Base-by-base conservation (phyloP, 2,329 filamentous ascomycete genomes). In the Immersiporthe knoxdaviesiana region DNA sequence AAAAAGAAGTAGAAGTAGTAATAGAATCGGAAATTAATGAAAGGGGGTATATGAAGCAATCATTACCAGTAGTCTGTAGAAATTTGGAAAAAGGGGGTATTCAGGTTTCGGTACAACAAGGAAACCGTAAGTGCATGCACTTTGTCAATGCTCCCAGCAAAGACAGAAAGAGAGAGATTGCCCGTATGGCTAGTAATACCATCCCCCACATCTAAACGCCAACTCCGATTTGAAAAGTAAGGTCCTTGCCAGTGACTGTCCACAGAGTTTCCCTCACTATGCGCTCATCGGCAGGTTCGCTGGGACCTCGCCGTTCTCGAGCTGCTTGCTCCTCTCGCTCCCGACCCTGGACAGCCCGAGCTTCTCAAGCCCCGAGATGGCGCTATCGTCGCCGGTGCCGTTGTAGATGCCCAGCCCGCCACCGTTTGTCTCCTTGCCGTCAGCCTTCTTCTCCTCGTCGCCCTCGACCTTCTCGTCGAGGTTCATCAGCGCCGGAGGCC, bases 401-500 rank as follows among this genome's bases (percentile, higher is more conserved):
- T 63, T 67, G 27, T 58, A 71, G 63, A 80, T 81, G n/a, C 73
- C 72, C 30, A 84, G 81, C 1, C 82, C 82, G n/a, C 83, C 76
- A 14, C 81, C 79, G 47, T 82, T 80, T n/a, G 52, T 27, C 21
- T 50, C 35, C 35, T 70, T 68, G 44, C 7, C 50, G 4, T 74
- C 61, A 3, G 72, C 72, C 41, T 70, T 71, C 62, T 65, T 67
- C n/a, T 60, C 59, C 58, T 74, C 73, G 16, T 75, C 72, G 24
- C 61, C 68, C 44, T 79, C 77, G 10, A 78, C 73, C 75, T 78
- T 80, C 72, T 84, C 85, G 64, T 90, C 87, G 3, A 90, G 81
- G 73, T 88, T 91, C 91, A 96, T 95, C 68, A 97, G 83, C 1
- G 93, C 94, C 37, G 94, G 96, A 2, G 96, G 96, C 6, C 96